These are phyloP conservation scores for Clitopilus hobsonii DNA, from an alignment of 768 basidiomycete species.

Conservation along the genomic window DNA sequence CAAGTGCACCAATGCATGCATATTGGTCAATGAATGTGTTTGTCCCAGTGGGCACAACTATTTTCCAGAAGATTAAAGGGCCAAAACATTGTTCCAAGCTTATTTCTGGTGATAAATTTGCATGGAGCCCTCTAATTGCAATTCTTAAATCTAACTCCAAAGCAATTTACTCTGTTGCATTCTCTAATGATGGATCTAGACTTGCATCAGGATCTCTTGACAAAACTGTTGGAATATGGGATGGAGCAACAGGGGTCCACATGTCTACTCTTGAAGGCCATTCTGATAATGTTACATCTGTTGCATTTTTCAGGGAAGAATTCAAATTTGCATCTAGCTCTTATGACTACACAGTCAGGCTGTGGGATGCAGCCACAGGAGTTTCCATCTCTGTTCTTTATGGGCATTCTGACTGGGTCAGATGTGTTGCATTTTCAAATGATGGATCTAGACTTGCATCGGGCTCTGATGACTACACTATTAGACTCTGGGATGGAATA, in stretches of 20 bases:
- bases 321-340: not conserved
- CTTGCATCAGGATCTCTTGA: not conserved
- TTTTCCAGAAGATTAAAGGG: not conserved
- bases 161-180: not conserved
- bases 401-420: not conserved
- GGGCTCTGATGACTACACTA: not conserved
- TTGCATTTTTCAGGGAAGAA: not conserved
- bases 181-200: not conserved
- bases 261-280: not conserved
- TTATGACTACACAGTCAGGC: not conserved
- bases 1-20: no score
- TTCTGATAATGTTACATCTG: not conserved
- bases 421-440: not conserved
- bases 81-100: not conserved
- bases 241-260: not conserved
- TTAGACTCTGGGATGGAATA: not conserved
- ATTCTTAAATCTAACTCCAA: not conserved
- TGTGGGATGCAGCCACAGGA: not conserved
- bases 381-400: not conserved
- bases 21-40: no score
- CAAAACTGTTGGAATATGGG: not conserved
- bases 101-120: not conserved
- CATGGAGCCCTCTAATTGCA: not conserved
- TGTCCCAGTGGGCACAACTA: not conserved
- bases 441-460: not conserved